Evolutionary conservation across 176 grass and related monocot species (phyloP), one percentile per base, ranked within the genome.

Genomic region (Dactylis glomerata): DNA sequence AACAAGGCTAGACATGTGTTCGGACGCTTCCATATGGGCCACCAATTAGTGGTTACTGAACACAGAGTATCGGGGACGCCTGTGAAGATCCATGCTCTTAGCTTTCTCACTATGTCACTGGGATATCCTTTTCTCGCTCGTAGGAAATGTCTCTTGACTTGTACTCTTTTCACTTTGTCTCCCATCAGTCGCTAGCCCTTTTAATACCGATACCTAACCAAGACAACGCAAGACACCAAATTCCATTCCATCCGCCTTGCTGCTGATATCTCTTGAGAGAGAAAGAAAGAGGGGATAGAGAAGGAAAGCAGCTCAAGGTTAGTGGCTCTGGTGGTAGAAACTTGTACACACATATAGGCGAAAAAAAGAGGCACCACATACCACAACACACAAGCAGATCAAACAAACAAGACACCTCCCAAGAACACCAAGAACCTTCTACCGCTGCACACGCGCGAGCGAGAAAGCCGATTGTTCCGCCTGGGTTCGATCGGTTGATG

Each of bases 341-440:
- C 56, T 59, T 59, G 23, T 59, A 59, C 56, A 59, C 23, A 59
- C 37, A 0, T 40, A 3, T 40, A 40, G 8, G 41, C 41, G 8
- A 58, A 58, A 56, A 52, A 24, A 58, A 58, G 55, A 58, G 55
- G 55, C 55, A 58, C 55, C 56, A 58, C 56, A 27, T 58, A 58
- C 22, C 56, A 59, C 23, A 59, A 27, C 26, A 59, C 56, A 59
- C 56, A 59, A 27, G 56, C 56, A 59, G 23, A 59, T 13, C 56
- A 59, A 59, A 59, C 56, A 27, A 59, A 26, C 55, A 24, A 27
- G 24, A 27, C 23, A 59, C 56, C 23, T 14, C 44, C 61, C 75
- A 83, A 88, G 73, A 82, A 71, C 49, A 6, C 51, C 74, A 86
- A 72, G 88, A 86, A 86, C 45, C 84, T 74, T 86, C 84, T 59